Conservation (phyloP, 176 grass and related monocot species). For the Thalia dealbata region DNA sequence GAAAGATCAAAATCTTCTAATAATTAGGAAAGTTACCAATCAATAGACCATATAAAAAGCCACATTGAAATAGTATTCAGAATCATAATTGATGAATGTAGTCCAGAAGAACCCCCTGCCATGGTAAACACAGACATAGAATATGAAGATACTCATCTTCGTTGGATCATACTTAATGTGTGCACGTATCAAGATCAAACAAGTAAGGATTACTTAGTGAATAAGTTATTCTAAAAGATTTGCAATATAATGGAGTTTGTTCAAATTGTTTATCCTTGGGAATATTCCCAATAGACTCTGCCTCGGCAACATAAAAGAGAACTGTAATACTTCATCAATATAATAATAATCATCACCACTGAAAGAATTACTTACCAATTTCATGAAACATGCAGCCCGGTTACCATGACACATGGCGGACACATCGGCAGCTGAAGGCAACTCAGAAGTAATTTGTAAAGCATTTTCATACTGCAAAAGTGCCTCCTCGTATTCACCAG, state of each 20-base stretch:
- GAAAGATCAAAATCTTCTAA: background rate
- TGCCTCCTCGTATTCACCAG: conserved; percentile 57
- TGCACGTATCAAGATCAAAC: too few species aligned
- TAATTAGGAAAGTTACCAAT: background rate
- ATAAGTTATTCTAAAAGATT: background rate
- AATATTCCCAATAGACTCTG: background rate
- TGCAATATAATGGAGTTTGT: background rate
- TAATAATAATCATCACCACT: background rate
- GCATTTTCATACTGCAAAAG: conserved; percentile 54
- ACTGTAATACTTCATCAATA: background rate
- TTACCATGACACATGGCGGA: conserved; percentile 69
- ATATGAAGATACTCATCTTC: background rate
- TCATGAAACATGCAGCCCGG: conserved; percentile 77
- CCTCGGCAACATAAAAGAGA: background rate
- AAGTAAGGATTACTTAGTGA: too few species aligned
- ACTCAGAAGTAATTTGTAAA: conserved; percentile 66
- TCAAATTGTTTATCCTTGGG: background rate
- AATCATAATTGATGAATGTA: too few species aligned
- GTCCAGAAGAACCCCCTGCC: too few species aligned
- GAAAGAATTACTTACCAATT: conserved; percentile 39
- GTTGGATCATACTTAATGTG: too few species aligned
- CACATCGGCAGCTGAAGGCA: conserved; percentile 61
- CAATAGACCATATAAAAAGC: background rate
- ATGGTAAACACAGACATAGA: too few species aligned
- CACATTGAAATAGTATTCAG: too few species aligned